A percentile compares a stretch with the other conserved stretches of the same genome.
Conservation (phyloP, 805 yeast species). For the Kuraishia hungarica region DNA sequence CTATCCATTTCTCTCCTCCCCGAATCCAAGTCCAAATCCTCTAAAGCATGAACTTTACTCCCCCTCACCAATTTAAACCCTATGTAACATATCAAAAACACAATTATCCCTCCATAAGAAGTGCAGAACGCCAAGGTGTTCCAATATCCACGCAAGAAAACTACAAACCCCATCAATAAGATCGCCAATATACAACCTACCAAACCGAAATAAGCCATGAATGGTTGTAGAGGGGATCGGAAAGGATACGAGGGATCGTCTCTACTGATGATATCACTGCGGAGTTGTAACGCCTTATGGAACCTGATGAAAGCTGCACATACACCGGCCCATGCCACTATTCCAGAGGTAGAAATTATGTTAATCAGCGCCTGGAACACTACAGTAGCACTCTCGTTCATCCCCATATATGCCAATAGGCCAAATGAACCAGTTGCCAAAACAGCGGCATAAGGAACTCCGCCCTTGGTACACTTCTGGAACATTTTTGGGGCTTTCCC, state of each 20-base stretch:
- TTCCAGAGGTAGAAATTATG: constrained; percentile 54
- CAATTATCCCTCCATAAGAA: constrained; percentile 51
- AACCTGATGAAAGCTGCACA: constrained; percentile 46
- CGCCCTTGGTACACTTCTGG: constrained; percentile 33
- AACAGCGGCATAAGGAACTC: constrained; percentile 48
- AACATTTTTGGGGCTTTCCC: constrained; percentile 37
- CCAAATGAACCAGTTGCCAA: constrained; percentile 46
- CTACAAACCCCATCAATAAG: constrained; percentile 52
- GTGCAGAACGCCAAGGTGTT: constrained; percentile 53
- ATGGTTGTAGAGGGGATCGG: constrained; percentile 65
- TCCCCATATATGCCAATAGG: constrained; percentile 41
- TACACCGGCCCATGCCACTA: constrained; percentile 59
- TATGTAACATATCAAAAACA: constrained; percentile 41
- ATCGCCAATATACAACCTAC: constrained; percentile 43
- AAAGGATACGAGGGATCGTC: constrained; percentile 61
- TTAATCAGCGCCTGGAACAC: constrained; percentile 53
- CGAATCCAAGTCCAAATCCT: constrained; percentile 32
- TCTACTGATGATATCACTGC: constrained; percentile 60
- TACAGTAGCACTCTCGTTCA: constrained; percentile 37
- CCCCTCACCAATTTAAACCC: constrained; percentile 33
- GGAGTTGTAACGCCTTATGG: constrained; percentile 46
- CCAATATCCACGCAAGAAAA: constrained; percentile 53
- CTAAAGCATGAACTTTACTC: constrained; percentile 28
- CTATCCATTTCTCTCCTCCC: constrained; percentile 37
- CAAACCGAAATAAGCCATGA: constrained; percentile 53